A percentile compares a stretch with the other conserved stretches of the same genome.
phyloP scores from a whole-genome alignment of 2,329 filamentous ascomycete genomes.

The Alternaria rosae region DNA sequence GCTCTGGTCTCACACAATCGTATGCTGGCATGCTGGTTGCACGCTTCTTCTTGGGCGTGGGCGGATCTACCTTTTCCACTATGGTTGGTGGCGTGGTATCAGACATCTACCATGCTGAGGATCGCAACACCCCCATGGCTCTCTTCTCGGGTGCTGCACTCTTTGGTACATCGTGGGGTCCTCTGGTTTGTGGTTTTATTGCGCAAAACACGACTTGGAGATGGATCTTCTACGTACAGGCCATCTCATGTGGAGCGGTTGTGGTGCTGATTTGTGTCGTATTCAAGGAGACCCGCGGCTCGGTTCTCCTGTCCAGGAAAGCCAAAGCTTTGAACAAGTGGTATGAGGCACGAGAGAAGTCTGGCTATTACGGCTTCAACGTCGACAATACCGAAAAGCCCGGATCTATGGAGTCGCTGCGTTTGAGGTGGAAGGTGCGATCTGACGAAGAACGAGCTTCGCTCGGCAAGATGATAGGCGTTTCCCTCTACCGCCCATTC shows the following conservation, averaged over 20 bases:
- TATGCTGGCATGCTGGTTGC: conserved; percentile 77
- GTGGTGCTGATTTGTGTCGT: conserved; percentile 70
- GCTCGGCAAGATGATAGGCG: conserved; percentile 71
- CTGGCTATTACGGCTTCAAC: conserved; percentile 66
- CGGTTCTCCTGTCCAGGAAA: conserved; percentile 79
- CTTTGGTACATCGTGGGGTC: conserved; percentile 80
- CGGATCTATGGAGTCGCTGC: conserved; percentile 50
- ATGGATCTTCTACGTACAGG: conserved; percentile 90
- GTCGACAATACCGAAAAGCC: conserved; percentile 44
- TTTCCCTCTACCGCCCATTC: conserved; percentile 81
- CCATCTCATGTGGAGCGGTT: conserved; percentile 71
- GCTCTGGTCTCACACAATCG: conserved; percentile 73
- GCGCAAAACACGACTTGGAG: conserved; percentile 74
- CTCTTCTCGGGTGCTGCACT: conserved; percentile 82
- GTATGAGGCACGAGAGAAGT: conserved; percentile 75
- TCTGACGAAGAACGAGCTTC: conserved; percentile 78
- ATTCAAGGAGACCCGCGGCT: conserved; percentile 83
- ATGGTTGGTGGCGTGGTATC: conserved; percentile 93
- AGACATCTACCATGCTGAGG: conserved; percentile 80
- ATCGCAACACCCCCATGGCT: conserved; percentile 89
- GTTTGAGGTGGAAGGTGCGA: conserved; percentile 81
- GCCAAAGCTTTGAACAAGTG: conserved; percentile 77
- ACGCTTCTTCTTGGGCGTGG: conserved; percentile 79
- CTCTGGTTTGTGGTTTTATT: conserved; percentile 74
- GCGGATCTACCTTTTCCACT: conserved; percentile 80